Evolutionary conservation across 148 eudicot genomes (phyloP).

Genomic region (Rhododendron mucronatum): DNA sequence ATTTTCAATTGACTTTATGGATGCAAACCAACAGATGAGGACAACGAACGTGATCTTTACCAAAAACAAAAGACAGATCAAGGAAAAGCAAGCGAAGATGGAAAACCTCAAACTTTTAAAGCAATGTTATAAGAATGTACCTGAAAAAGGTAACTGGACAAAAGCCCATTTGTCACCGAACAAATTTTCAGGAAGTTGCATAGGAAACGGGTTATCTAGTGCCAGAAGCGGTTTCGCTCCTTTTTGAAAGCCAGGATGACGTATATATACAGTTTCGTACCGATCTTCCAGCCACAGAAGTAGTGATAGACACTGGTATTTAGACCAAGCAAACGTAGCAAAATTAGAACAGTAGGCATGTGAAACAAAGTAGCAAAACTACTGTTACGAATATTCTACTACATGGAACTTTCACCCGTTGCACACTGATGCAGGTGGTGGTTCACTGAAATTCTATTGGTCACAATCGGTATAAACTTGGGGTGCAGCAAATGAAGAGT

Average conservation of each 20-base stretch:
- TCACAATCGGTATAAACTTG: background rate
- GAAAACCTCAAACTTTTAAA: too few relatives aligned
- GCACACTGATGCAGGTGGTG: background rate
- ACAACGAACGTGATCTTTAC: background rate
- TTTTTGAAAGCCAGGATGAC: constrained; percentile 95
- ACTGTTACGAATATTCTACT: background rate
- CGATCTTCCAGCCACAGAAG: constrained; percentile 96
- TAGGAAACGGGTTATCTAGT: constrained; percentile 90
- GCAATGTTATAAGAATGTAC: constrained; percentile 22
- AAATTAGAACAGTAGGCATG: background rate
- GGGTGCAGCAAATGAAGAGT: background rate
- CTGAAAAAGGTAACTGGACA: constrained; percentile 89
- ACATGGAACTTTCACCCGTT: background rate
- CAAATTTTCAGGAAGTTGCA: constrained; percentile 89
- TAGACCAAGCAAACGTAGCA: background rate
- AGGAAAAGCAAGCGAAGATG: background rate
- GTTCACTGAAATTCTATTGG: background rate
- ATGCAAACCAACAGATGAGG: background rate
- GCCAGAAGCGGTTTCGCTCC: constrained; percentile 85
- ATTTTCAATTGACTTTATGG: background rate
- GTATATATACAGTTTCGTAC: constrained; percentile 68
- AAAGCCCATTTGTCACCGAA: constrained; percentile 97
- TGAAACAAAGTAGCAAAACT: background rate
- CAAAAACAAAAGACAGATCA: background rate
- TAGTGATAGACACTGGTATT: constrained; percentile 72